Evolutionary conservation across 2,329 filamentous ascomycete genomes (phyloP), one percentile per base, ranked within the genome.

Genomic region (Fusarium lateritium): DNA sequence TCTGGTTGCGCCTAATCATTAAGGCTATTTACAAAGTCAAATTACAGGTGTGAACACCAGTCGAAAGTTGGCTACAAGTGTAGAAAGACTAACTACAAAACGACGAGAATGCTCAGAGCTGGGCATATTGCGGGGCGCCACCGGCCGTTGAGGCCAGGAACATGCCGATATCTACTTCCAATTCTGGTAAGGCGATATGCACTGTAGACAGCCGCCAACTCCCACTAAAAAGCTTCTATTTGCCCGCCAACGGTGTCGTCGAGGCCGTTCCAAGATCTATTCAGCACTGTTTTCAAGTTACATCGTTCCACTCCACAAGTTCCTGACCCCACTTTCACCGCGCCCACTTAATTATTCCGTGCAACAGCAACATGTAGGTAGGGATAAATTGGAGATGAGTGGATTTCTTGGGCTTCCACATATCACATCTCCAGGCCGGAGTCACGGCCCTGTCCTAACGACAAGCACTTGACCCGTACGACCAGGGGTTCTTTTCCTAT

Each of bases 261-360:
- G 21, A 44, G 43, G 15, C 21, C 42, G 42, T 47, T 26, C 38
- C 6, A 17, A 22, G 22, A 31, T 24, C 3, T 5, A 26, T 38
- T 17, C 17, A 45, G 22, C 59, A 74, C 72, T 65, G 72, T 70
- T 31, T 45, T 38, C 56, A 17, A 46, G 72, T 74, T 68, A 70
- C 71, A 74, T 74, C 66, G 67, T 50, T 47, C 57, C 24, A 65
- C 66, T 71, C 68, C 72, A 63, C 72, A 73, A 71, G 70, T 70
- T 74, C 67, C 60, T 72, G 42, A 28, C 67, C 65, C 68, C 68
- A 58, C 63, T 43, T 55, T 22, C 22, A 43, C 44, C 42, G 42
- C 53, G 31, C 34, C 67, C 46, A 63, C 53, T 70, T 49, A 67
- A 55, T 70, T 58, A 53, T 66, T 70, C 66, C 62, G 62, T 70